Evolutionary conservation across 768 basidiomycete species (phyloP).

Genomic region (Kwoniella heveanensis): DNA sequence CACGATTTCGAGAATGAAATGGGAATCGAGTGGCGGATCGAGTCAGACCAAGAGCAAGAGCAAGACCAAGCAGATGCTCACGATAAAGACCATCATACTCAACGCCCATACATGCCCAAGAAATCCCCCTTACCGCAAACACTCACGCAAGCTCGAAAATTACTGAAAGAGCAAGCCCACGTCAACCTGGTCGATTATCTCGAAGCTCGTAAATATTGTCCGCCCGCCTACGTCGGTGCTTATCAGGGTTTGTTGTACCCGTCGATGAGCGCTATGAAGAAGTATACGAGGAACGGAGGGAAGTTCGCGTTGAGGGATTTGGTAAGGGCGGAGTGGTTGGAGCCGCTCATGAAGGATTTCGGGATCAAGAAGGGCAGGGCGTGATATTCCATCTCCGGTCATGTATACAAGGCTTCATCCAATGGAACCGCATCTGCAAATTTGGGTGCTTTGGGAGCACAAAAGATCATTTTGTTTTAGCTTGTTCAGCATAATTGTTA

Average conservation of each 20-base stretch:
- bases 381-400: too few species aligned
- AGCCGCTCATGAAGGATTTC: constrained; percentile 46
- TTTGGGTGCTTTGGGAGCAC: too few species aligned
- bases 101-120: neutral
- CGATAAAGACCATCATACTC: too few species aligned
- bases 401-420: too few species aligned
- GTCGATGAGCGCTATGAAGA: constrained; percentile 21
- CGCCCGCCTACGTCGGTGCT: constrained; percentile 20
- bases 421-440: too few species aligned
- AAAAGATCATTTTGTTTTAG: too few species aligned
- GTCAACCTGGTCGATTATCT: constrained; percentile 49
- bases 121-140: constrained; percentile 31
- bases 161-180: constrained; percentile 38
- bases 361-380: constrained; percentile 15
- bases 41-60: neutral
- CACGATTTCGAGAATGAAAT: too few species aligned
- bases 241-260: constrained; percentile 32
- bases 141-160: constrained; percentile 27
- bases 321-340: constrained; percentile 44
- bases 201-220: constrained; percentile 25
- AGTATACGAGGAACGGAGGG: constrained; percentile 28
- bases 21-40: too few species aligned
- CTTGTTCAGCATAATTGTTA: too few species aligned
- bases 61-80: too few species aligned
- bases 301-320: constrained; percentile 26